phyloP scores from a whole-genome alignment of 164 flowering plant species.

The Cinnamomum chago region DNA sequence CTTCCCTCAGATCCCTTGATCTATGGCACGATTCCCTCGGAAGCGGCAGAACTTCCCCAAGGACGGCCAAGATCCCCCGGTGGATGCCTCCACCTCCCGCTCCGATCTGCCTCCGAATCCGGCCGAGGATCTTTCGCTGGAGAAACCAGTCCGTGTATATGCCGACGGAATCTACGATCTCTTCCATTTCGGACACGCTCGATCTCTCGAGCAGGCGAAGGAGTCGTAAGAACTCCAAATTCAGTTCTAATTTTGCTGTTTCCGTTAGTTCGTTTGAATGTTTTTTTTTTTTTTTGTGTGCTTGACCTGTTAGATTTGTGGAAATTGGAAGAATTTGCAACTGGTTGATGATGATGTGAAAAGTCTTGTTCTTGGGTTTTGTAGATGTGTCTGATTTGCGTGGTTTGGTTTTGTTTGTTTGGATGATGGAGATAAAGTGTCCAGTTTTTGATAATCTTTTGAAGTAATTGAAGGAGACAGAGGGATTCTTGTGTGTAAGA shows the following conservation, averaged over 20 bases:
- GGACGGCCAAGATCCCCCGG: constrained; percentile 2
- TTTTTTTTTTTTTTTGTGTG: no score
- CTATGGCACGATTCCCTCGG: background rate
- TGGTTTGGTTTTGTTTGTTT: no score
- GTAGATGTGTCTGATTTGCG: no score
- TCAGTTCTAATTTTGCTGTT: background rate
- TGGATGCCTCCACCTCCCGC: background rate
- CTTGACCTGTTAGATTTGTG: no score
- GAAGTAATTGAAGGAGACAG: no score
- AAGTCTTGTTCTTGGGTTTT: no score
- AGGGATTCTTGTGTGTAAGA: no score
- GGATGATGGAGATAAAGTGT: no score
- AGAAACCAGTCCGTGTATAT: constrained; percentile 19
- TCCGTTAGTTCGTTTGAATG: no score
- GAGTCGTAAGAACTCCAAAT: constrained; percentile 31
- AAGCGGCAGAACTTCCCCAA: constrained; percentile 7
- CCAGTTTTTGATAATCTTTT: no score
- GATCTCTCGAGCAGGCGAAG: constrained; percentile 90
- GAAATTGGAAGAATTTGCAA: no score
- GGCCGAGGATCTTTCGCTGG: background rate
- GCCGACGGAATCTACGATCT: constrained; percentile 63
- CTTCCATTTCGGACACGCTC: constrained; percentile 92
- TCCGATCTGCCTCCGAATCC: background rate
- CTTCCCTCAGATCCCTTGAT: constrained; percentile 1
- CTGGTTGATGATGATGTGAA: no score